These are phyloP conservation scores for Entonaema liquescens DNA, from an alignment of 495 filamentous ascomycete genomes.

Conservation along the genomic window DNA sequence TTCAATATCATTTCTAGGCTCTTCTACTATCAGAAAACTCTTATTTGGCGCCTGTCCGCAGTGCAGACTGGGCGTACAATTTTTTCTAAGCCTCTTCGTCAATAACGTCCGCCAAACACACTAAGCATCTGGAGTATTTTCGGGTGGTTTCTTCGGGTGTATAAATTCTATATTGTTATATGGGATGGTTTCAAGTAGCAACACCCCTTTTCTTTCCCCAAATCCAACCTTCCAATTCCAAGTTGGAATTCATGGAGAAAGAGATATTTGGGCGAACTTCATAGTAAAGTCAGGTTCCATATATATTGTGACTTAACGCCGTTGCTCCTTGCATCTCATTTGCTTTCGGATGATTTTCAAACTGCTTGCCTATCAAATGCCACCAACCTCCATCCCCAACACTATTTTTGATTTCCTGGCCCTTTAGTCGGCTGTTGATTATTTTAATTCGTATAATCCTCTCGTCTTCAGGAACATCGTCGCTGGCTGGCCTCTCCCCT, in stretches of 20 bases:
- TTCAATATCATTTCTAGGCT: too few species aligned
- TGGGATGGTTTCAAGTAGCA: not conserved
- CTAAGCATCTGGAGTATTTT: not conserved
- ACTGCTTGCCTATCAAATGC: too few species aligned
- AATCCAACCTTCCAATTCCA: not conserved
- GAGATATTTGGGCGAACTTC: not conserved
- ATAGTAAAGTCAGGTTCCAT: not conserved
- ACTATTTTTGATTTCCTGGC: not conserved
- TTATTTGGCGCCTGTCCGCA: too few species aligned
- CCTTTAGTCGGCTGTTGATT: too few species aligned
- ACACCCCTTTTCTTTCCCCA: too few species aligned
- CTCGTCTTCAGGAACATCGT: not conserved
- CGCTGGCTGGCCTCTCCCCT: not conserved
- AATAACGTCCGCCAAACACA: too few species aligned
- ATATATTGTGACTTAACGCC: not conserved
- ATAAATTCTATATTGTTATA: not conserved
- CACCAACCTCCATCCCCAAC: not conserved
- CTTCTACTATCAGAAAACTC: too few species aligned
- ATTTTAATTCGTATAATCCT: too few species aligned
- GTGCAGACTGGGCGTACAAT: not conserved
- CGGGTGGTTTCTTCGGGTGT: not conserved
- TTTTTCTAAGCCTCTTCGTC: not conserved
- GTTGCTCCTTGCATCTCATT: not conserved
- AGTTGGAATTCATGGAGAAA: not conserved
- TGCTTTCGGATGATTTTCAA: too few species aligned